Evolutionary conservation across 257 asterid species (phyloP).

Genomic region (Solanum neorickii): DNA sequence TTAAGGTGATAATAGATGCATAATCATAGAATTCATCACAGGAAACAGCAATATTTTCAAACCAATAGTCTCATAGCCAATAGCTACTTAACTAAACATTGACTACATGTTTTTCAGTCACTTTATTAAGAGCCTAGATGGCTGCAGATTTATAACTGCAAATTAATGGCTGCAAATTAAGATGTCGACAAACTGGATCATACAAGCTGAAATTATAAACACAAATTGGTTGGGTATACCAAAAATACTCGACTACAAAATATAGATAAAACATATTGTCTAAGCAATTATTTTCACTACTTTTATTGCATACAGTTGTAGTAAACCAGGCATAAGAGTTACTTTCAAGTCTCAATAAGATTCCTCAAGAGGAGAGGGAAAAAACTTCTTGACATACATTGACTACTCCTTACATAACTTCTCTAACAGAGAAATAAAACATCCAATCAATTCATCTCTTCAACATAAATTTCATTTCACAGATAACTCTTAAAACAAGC

Average conservation of each 20-base stretch:
- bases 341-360: not conserved
- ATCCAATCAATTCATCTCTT: not conserved
- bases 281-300: not conserved
- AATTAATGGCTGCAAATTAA: not conserved
- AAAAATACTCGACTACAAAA: not conserved
- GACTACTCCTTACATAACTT: not conserved
- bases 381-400: not conserved
- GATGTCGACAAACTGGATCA: not conserved
- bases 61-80: not conserved
- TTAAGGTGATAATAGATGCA: not conserved
- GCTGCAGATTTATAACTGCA: not conserved
- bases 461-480: not conserved
- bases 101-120: not conserved
- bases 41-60: not conserved
- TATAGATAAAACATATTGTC: not conserved
- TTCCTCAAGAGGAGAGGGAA: not conserved
- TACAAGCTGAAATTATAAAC: not conserved
- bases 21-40: not conserved
- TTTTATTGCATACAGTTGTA: not conserved
- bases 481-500: not conserved
- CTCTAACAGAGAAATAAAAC: not conserved
- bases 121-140: not conserved
- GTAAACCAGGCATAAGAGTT: not conserved
- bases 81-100: not conserved
- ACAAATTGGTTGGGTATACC: not conserved